phyloP scores from a whole-genome alignment of 495 filamentous ascomycete species.

The Trichoderma gamsii region DNA sequence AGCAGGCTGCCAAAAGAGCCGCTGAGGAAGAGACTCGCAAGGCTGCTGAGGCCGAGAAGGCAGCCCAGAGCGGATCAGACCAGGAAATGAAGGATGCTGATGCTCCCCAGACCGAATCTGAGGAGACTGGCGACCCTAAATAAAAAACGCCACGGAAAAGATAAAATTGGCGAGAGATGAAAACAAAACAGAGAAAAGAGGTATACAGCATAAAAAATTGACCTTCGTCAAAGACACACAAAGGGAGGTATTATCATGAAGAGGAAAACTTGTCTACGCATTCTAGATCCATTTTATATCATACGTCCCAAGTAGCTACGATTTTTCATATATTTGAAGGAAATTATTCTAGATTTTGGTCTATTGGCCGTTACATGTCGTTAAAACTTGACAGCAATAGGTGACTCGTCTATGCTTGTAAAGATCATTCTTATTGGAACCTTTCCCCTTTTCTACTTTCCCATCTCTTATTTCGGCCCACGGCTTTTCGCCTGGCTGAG shows the following conservation, averaged over 20 bases:
- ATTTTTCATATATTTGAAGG: background rate
- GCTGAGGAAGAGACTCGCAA: slow-evolving; percentile 58
- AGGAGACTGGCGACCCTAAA: slow-evolving; percentile 27
- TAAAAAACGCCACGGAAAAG: slow-evolving; percentile 16
- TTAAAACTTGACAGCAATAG: no score
- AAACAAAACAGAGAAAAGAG: background rate
- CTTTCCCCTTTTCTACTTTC: no score
- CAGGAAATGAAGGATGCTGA: slow-evolving; percentile 56
- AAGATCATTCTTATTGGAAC: no score
- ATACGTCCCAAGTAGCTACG: slow-evolving; percentile 2
- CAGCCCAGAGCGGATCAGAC: slow-evolving; percentile 34
- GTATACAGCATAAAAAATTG: slow-evolving; percentile 2
- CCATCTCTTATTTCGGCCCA: no score
- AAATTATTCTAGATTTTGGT: background rate
- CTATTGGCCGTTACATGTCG: background rate
- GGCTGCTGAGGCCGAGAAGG: slow-evolving; percentile 29
- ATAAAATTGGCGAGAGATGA: background rate
- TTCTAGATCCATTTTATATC: slow-evolving; percentile 6
- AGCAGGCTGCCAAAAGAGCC: slow-evolving; percentile 70
- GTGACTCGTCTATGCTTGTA: no score
- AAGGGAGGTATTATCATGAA: slow-evolving; percentile 2
- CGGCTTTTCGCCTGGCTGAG: no score
- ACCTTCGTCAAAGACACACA: background rate
- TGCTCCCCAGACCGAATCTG: slow-evolving; percentile 20
- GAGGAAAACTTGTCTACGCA: background rate